Evolutionary conservation across 2,329 filamentous ascomycete genomes (phyloP).

Genomic region (Fusarium aywerte): DNA sequence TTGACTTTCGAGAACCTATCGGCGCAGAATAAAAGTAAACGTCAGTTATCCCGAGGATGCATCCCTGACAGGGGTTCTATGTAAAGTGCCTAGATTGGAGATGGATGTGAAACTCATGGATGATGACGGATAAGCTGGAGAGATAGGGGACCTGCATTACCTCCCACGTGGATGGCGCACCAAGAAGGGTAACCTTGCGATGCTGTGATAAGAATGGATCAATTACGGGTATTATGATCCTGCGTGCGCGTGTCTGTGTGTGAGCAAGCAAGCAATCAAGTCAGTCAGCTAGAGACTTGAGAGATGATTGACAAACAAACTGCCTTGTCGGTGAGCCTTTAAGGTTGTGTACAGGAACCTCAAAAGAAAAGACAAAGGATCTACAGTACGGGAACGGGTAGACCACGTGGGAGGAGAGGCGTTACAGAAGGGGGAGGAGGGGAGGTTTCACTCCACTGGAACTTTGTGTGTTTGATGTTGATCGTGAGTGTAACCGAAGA

Average conservation of each 20-base stretch:
- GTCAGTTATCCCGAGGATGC: neutral
- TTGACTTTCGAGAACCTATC: slow-evolving; percentile 14
- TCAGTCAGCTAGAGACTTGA: neutral
- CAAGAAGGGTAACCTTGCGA: slow-evolving; percentile 26
- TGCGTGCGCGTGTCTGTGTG: neutral
- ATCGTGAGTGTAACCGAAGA: slow-evolving; percentile 14
- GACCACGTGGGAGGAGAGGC: slow-evolving; percentile 37
- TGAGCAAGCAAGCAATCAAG: neutral
- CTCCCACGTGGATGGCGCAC: slow-evolving; percentile 39
- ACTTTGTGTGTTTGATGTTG: slow-evolving; percentile 27
- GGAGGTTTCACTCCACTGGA: slow-evolving; percentile 26
- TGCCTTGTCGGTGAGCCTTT: neutral
- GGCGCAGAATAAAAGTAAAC: neutral
- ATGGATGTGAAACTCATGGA: slow-evolving; percentile 22
- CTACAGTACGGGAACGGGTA: slow-evolving; percentile 24
- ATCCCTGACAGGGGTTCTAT: slow-evolving; percentile 23
- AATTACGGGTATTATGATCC: neutral
- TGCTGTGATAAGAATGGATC: slow-evolving; percentile 15
- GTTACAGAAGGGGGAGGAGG: slow-evolving; percentile 8
- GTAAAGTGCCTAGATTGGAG: neutral
- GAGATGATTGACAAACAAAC: neutral
- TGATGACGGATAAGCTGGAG: slow-evolving; percentile 19
- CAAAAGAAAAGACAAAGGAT: slow-evolving; percentile 13
- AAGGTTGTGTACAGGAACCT: slow-evolving; percentile 21
- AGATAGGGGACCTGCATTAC: slow-evolving; percentile 44